Percentiles rank a stretch among this genome's conserved stretches.
Conservation (phyloP, 352 stramenopile genomes). For the Phytophthora cactorum region DNA sequence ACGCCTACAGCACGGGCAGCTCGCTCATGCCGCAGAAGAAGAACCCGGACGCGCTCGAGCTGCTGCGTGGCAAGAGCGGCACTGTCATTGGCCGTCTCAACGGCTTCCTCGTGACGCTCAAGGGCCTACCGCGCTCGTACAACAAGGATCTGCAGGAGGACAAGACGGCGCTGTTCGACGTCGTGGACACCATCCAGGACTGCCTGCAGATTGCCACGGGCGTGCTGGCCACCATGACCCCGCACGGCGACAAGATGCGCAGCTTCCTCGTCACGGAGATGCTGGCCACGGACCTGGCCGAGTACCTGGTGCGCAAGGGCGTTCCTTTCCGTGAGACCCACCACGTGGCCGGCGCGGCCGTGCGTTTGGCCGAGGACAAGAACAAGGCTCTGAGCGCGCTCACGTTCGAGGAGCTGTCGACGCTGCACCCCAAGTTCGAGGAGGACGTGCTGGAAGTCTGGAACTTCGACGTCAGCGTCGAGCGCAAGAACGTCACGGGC, state of each 20-base stretch:
- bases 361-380: slow-evolving; percentile 93
- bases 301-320: slow-evolving; percentile 99
- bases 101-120: slow-evolving; percentile 97
- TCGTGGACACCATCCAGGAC: slow-evolving; percentile 97
- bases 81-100: slow-evolving; percentile 95
- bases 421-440: slow-evolving; percentile 91
- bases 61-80: slow-evolving; percentile 97
- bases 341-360: slow-evolving; percentile 96
- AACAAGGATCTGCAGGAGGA: slow-evolving; percentile 99
- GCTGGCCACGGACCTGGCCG: slow-evolving; percentile 98
- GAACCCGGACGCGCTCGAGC: slow-evolving; percentile 98
- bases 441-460: slow-evolving; percentile 90
- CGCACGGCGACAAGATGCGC: slow-evolving; percentile 94
- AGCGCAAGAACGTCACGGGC: slow-evolving; percentile 91
- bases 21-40: slow-evolving; percentile 99
- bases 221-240: slow-evolving; percentile 97
- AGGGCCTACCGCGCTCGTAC: slow-evolving; percentile 97
- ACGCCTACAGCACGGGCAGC: slow-evolving; percentile 98
- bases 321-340: slow-evolving; percentile 99
- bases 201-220: slow-evolving; percentile 97
- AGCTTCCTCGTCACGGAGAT: slow-evolving; percentile 98
- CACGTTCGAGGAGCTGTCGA: slow-evolving; percentile 90
- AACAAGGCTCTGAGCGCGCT: slow-evolving; percentile 86
- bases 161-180: slow-evolving; percentile 98
- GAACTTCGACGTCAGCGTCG: slow-evolving; percentile 91